Base-by-base conservation (phyloP, 2,329 filamentous ascomycete species). In the Colletotrichum sansevieriae region DNA sequence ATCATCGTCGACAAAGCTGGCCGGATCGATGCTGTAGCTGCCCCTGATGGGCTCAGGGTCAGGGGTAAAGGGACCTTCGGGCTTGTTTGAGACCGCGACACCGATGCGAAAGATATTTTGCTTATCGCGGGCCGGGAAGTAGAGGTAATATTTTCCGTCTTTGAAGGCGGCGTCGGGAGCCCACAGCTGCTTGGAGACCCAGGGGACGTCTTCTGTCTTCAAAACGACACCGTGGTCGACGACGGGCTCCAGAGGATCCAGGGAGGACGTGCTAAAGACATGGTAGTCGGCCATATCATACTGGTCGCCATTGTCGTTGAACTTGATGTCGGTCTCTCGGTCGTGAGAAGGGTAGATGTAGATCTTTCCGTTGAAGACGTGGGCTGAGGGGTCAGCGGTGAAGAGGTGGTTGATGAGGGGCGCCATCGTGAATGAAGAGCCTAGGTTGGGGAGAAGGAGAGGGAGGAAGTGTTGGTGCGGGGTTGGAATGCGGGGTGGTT, bases 261-360 rank as follows among this genome's bases (percentile, higher is more conserved):
- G 79, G 33, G 81, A 82, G 11, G 78, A 73, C 29, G 80, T 81
- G 72, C 87, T 90, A 79, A 94, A 90, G 77, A 95, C 92, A 79
- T 94, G 92, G 84, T 95, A 95, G 82, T 95, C 92, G 64, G 82
- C 85, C 92, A 94, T 95, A 82, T 93, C 92, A 78, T 94, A 94
- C 78, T 94, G 92, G 81, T 94, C 92, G 76, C 92, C 92, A 84
- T 94, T 93, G 84, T 94, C 92, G 82, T 95, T 94, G 83, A 91
- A 90, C 65, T 86, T 66, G 78, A 93, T 92, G 78, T 89, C 86
- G 5, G 91, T 92, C 78, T 93, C 90, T 72, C 91, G 87, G 79
- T 95, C 92, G 80, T 95, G 92, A 22, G 91, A 94, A 20, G 92
- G 92, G 82, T 94, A 95, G 80, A 95, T 87, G 83, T 93, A 95